Evolutionary conservation across 2,329 filamentous ascomycete genomes (phyloP).

Genomic region (Dactylellina leptospora): DNA sequence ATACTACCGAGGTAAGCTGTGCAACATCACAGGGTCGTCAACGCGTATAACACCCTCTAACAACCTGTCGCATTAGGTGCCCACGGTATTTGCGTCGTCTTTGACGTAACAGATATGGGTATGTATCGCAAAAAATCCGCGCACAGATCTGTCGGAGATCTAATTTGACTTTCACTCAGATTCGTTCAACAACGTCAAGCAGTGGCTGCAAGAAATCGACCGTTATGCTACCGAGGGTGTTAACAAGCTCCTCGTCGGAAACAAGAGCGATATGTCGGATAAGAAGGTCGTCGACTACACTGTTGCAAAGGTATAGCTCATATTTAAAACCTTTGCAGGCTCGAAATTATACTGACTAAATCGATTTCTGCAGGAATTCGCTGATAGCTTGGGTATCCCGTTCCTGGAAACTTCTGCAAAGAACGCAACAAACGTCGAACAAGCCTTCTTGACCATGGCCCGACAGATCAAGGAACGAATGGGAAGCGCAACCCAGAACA

Average conservation of each 20-base stretch:
- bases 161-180: constrained; percentile 60
- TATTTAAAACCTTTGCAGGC: too few relatives aligned
- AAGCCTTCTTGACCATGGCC: constrained; percentile 99
- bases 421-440: constrained; percentile 99
- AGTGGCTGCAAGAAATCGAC: constrained; percentile 99
- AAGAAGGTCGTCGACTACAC: constrained; percentile 99
- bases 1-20: constrained; percentile 77
- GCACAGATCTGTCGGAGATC: neutral
- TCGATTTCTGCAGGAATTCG: constrained; percentile 78
- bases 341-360: too few relatives aligned
- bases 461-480: constrained; percentile 94
- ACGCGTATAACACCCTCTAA: constrained; percentile 24
- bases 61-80: constrained; percentile 68
- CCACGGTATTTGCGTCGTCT: constrained; percentile 99
- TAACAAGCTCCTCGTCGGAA: constrained; percentile 98
- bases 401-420: constrained; percentile 99
- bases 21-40: constrained; percentile 5
- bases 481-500: constrained; percentile 95
- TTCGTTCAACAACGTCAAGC: constrained; percentile 99
- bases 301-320: constrained; percentile 84
- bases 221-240: constrained; percentile 98
- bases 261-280: constrained; percentile 99
- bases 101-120: constrained; percentile 99
- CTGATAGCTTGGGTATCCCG: constrained; percentile 96
- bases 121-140: constrained; percentile 28